Base-by-base conservation (phyloP, 2,329 filamentous ascomycete genomes). In the Lithohypha guttulata region DNA sequence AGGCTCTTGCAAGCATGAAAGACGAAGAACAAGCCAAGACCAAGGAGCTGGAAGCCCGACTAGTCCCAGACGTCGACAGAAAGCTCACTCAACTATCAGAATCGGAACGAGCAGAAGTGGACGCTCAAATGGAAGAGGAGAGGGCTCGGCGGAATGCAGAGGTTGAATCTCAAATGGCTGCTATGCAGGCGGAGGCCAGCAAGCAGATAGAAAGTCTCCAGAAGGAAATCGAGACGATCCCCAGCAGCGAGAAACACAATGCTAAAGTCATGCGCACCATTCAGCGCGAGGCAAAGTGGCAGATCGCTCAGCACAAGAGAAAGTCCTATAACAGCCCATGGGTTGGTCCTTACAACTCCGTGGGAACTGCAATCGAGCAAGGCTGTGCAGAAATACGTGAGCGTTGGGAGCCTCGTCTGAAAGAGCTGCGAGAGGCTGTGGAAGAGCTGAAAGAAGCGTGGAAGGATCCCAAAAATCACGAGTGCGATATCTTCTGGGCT, bases 381-480 rank as follows among this genome's bases (percentile, higher is more conserved):
- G 39, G 8, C 10, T 27, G 25, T 35, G 13, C 51, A 80, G 77
- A 81, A 54, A 82, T 77, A 22, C 11, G 33, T 34, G 28, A 46
- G 38, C 34, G 42, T 11, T 28, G 29, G 13, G 17, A 42, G 33
- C 18, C 30, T 13, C 41, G 25, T 31, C 29, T 31, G 4, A 19
- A 28, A 9, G 14, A 23, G 14, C 19, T 39, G 4, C 25, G 17
- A n/a, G 19, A 39, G 15, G 26, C 30, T n/a, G 33, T 29, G 9
- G 29, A 39, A 7, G 23, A 32, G 5, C 31, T 45, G n/a, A 46
- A 52, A 17, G 46, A 51, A 18, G 41, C 43, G 11, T 48, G 53
- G 17, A 51, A 54, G 27, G 51, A 53, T 2, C 34, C 58, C 36
- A 39, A 48, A n/a, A 45, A 51, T 9, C 46, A 55, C 8, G 43